These are phyloP conservation scores for Echites panduratus DNA, from an alignment of 257 asterid species.

Conservation along the genomic window DNA sequence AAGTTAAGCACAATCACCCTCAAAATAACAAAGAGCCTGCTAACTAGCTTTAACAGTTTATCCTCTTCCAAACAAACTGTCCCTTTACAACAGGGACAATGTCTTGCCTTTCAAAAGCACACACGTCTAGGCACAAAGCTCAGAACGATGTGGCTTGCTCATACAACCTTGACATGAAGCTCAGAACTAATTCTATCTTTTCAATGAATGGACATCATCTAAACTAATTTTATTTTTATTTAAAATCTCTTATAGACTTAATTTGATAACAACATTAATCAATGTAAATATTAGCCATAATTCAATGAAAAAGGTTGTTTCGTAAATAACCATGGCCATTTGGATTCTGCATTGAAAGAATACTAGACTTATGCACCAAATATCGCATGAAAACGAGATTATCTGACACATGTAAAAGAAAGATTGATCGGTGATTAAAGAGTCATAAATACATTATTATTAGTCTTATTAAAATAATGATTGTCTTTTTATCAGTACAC, in stretches of 20 bases:
- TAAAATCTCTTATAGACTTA: not conserved
- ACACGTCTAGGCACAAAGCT: too few species aligned
- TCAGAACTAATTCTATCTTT: not conserved
- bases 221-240: not conserved
- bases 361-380: not conserved
- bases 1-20: not conserved
- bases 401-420: not conserved
- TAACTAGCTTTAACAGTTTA: not conserved
- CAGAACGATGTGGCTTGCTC: too few species aligned
- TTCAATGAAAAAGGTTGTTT: not conserved
- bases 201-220: not conserved
- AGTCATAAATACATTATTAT: not conserved
- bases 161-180: too few species aligned
- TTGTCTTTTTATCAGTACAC: too few species aligned
- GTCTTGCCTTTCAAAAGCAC: too few species aligned
- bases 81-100: too few species aligned
- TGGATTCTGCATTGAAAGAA: not conserved
- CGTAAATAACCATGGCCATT: not conserved
- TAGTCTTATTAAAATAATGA: not conserved
- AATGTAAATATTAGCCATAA: not conserved
- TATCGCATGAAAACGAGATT: not conserved
- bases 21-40: not conserved
- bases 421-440: not conserved
- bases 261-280: not conserved
- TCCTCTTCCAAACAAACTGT: too few species aligned